These are phyloP conservation scores for Scutellaria minor DNA, from an alignment of 257 asterid genomes.

Conservation along the genomic window DNA sequence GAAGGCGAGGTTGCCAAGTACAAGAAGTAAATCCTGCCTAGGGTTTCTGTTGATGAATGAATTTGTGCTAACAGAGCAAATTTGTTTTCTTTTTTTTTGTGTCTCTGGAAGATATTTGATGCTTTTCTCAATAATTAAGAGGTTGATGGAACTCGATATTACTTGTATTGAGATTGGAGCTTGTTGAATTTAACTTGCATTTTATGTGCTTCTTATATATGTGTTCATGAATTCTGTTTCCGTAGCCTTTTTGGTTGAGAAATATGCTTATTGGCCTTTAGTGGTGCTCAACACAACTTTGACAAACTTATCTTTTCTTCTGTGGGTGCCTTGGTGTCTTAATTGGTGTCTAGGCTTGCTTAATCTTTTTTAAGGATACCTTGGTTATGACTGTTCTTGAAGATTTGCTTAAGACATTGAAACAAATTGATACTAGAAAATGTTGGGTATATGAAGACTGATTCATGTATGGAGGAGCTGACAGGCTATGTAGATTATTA, in stretches of 20 bases:
- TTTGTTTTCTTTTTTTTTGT: slow-evolving; percentile 11
- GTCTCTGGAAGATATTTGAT: slow-evolving; percentile 16
- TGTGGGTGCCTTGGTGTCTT: background rate
- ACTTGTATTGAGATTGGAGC: slow-evolving; percentile 31
- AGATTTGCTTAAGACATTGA: background rate
- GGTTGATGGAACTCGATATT: slow-evolving; percentile 27
- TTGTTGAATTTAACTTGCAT: slow-evolving; percentile 27
- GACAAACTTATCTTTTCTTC: background rate
- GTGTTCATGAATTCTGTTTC: background rate
- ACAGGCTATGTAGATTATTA: slow-evolving; percentile 12
- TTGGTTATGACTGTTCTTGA: slow-evolving; percentile 12
- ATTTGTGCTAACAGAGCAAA: slow-evolving; percentile 9
- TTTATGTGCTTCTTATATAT: background rate
- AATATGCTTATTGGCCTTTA: background rate
- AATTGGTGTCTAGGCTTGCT: background rate
- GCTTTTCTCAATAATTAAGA: slow-evolving; percentile 40
- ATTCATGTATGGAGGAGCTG: slow-evolving; percentile 17
- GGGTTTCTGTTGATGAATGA: slow-evolving; percentile 35
- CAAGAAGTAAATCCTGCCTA: slow-evolving; percentile 56
- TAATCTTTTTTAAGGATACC: background rate
- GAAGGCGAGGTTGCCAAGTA: slow-evolving; percentile 93
- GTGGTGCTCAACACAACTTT: background rate
- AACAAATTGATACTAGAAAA: slow-evolving; percentile 5
- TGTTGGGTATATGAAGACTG: slow-evolving; percentile 8
- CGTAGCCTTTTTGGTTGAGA: background rate